Evolutionary conservation across 768 basidiomycete species (phyloP), one percentile per base, ranked within the genome.

Genomic region (Boletus fagicola): DNA sequence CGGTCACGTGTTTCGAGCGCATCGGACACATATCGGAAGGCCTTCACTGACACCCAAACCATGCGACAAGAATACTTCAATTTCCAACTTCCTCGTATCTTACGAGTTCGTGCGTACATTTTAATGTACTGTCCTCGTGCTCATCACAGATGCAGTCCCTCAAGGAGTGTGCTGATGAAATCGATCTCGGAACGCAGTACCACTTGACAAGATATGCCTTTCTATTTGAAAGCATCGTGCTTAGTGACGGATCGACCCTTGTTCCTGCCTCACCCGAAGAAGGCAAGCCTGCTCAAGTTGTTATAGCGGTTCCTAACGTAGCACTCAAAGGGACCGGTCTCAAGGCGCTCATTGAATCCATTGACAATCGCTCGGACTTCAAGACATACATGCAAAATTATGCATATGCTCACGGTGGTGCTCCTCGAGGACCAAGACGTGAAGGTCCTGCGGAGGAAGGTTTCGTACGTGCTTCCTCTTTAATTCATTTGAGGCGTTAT

Each of bases 1-100:
- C 80, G 97, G 54, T 77, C 83, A 31, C 81, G 95, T 62, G 86
- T 98, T 80, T 94, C 92, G 8, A 76, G 77, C 46, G 85, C 90
- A 11, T 93, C 92, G 26, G 96, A 98, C 69, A 83, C 85, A 33
- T 98, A 94, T 68, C 80, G 93, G 55, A 95, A 97, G 73, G 87
- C 92, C 2, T 87, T 97, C 31, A 84, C 83, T 15, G 94, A 98
- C 61, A 92, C 90, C 13, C 94, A 98, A 71, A 77, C 85, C 5
- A 85, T 92, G 76, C 82, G 95, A 59, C 95, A 98, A 72, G 97
- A 99, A 68, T 98, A 98, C 72, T 99, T 97, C 74, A 96, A 98
- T 71, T 90, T 96, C 67, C 96, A 98, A 66, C 76, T 98, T 40
- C 97, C 97, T 53, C 88, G 94, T 62, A 91, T 98, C 56, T 74